A percentile compares a stretch with the other conserved stretches of the same genome.
These are phyloP conservation scores for Phytophthora sansomeana DNA, from an alignment of 352 stramenopile species.

Conservation along the genomic window DNA sequence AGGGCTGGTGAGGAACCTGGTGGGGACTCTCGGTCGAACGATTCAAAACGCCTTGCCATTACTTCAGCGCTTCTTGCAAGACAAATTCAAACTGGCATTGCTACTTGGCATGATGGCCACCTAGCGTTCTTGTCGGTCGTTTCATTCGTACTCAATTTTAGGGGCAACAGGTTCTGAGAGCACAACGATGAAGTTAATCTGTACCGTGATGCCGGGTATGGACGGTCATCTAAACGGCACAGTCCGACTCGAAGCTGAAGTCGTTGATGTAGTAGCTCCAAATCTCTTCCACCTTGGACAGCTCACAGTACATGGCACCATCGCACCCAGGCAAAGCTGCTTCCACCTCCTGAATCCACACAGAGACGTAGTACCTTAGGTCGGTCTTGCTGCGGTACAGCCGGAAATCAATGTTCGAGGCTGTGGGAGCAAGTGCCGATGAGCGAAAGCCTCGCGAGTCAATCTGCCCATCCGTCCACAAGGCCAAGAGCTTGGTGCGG, in stretches of 20 bases:
- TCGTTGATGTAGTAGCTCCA: constrained; percentile 65
- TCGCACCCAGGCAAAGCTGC: constrained; percentile 54
- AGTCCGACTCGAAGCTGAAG: constrained; percentile 50
- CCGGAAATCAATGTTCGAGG: constrained; percentile 78
- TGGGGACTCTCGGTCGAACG: constrained; percentile 23
- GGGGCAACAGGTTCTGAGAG: neutral
- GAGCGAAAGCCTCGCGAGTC: constrained; percentile 61
- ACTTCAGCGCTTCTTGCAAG: neutral
- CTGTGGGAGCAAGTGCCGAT: constrained; percentile 64
- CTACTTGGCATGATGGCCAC: neutral
- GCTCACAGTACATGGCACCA: constrained; percentile 51
- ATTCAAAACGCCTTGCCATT: constrained; percentile 28
- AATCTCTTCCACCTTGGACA: constrained; percentile 52
- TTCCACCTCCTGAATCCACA: constrained; percentile 58
- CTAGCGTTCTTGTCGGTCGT: constrained; percentile 21
- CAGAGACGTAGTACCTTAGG: constrained; percentile 56
- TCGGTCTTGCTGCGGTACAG: constrained; percentile 53
- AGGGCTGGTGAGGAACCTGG: constrained; percentile 1
- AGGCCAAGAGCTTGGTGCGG: constrained; percentile 43
- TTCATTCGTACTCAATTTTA: constrained; percentile 23
- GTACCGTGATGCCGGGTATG: neutral
- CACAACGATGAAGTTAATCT: too few relatives aligned
- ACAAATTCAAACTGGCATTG: constrained; percentile 1
- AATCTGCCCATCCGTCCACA: constrained; percentile 48
- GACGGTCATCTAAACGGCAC: constrained; percentile 34